Evolutionary conservation across 2,329 filamentous ascomycete genomes (phyloP), one percentile per base, ranked within the genome.

Genomic region (Apiospora sp.): DNA sequence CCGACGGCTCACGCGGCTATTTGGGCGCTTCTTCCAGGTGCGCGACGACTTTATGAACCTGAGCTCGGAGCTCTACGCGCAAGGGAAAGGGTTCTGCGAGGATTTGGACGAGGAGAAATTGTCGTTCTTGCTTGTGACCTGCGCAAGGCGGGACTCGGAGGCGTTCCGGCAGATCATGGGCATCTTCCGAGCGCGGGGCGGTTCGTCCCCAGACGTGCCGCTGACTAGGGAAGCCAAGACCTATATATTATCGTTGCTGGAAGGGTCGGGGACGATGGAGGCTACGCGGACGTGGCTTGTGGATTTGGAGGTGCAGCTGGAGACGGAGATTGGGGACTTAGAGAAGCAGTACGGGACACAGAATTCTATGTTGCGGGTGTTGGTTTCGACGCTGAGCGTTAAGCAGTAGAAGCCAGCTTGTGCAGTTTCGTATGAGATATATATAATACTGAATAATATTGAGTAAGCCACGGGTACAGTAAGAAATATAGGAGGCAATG

Each of bases 21-120:
- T 90, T 64, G 89, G 89, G 70, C 82, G 89, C 3, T 85, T 90
- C 75, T 91, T 90, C 82, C 89, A 91, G 74, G 90, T 91, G 79
- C 83, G 88, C 71, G 87, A 89, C 83, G 91, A 93, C 82, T 92
- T 92, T 79, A 86, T 90, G 76, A 93, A 93, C 37, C 24, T 67
- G 22, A 16, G 37, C 27, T 30, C 27, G 27, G 64, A 67, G 12
- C 44, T 44, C 37, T 34, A 34, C 16, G 34, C 27, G 30, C 64
- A 67, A 44, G 27, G 27, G 19, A 67, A 67, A 34, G 64, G 64
- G 19, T 16, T 43, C 14, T 67, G 64, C 64, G 64, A 67, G 64
- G 64, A 67, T 34, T 34, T 67, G 16, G 64, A 67, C 22, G 64
- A 67, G 64, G 64, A 24, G 24, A 61, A 61, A 24, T 34, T 61